A percentile compares a stretch with the other conserved stretches of the same genome.
Conservation (phyloP, 148 eudicot genomes). For the Nyssa sinensis region DNA sequence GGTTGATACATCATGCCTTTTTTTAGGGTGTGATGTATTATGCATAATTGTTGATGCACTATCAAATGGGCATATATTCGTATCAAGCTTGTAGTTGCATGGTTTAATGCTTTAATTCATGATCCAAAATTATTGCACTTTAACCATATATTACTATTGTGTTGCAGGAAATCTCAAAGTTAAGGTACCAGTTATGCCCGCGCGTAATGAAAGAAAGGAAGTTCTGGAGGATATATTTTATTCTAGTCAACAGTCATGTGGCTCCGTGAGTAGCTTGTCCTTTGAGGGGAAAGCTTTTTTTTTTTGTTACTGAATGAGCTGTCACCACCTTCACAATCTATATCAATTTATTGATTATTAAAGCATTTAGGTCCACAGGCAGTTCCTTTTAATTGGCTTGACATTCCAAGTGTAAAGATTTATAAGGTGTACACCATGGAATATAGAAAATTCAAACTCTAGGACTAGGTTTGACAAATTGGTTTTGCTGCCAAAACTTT, state of each 20-base stretch:
- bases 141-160: conserved; percentile 17
- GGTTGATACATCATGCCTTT: not conserved
- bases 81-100: not conserved
- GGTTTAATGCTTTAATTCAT: not conserved
- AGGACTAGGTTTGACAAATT: not conserved
- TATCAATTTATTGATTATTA: not conserved
- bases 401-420: not conserved
- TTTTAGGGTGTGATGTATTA: too few species aligned
- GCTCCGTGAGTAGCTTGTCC: conserved; percentile 63
- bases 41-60: conserved; percentile 1
- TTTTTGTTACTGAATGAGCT: not conserved
- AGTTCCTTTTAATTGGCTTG: not conserved
- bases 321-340: not conserved
- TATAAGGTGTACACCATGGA: not conserved
- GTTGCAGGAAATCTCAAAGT: conserved; percentile 89
- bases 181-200: conserved; percentile 90
- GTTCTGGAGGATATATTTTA: conserved; percentile 95
- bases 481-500: not conserved
- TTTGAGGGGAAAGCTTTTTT: not conserved
- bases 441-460: not conserved
- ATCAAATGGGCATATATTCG: not conserved
- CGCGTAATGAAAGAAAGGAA: conserved; percentile 89
- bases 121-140: not conserved
- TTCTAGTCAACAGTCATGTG: conserved; percentile 82
- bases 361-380: not conserved